Conservation (phyloP, 1,139 yeast genomes). For the Nakaseomyces glabratus region DNA sequence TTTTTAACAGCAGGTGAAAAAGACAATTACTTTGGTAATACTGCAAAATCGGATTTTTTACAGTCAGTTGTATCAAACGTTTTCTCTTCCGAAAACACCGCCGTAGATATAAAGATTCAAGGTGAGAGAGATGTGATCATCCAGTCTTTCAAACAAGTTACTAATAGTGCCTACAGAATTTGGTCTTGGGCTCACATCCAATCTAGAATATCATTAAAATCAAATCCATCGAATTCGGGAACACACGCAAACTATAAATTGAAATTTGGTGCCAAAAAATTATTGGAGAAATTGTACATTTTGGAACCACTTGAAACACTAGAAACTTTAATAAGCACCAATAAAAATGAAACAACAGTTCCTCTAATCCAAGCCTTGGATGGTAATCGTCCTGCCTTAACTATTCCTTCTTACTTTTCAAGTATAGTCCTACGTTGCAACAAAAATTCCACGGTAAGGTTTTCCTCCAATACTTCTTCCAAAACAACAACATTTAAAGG, state of each 20-base stretch:
- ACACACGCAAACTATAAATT: conserved; percentile 51
- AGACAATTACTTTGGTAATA: conserved; percentile 18
- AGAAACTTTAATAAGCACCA: conserved; percentile 46
- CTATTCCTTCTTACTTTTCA: conserved; percentile 58
- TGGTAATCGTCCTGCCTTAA: conserved; percentile 71
- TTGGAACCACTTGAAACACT: conserved; percentile 68
- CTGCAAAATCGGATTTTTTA: conserved; percentile 27
- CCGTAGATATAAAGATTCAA: conserved; percentile 45
- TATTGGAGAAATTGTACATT: conserved; percentile 59
- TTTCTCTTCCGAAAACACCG: conserved; percentile 68
- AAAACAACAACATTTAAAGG: conserved; percentile 12
- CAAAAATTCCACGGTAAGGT: conserved; percentile 23
- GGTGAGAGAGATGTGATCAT: conserved; percentile 48
- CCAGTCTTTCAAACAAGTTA: conserved; percentile 55
- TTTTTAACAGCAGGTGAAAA: conserved; percentile 35
- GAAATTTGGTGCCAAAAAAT: conserved; percentile 60
- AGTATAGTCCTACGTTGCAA: conserved; percentile 43
- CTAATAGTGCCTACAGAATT: conserved; percentile 45
- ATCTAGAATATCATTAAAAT: conserved; percentile 51
- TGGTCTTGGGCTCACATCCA: conserved; percentile 68
- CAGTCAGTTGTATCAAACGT: conserved; percentile 55
- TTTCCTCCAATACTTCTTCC: conserved; percentile 13
- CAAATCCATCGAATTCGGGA: conserved; percentile 37
- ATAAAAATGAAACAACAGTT: conserved; percentile 16
- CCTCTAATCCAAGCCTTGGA: conserved; percentile 54